phyloP scores from a whole-genome alignment of 805 yeast species.

The Saturnispora sanitii region DNA sequence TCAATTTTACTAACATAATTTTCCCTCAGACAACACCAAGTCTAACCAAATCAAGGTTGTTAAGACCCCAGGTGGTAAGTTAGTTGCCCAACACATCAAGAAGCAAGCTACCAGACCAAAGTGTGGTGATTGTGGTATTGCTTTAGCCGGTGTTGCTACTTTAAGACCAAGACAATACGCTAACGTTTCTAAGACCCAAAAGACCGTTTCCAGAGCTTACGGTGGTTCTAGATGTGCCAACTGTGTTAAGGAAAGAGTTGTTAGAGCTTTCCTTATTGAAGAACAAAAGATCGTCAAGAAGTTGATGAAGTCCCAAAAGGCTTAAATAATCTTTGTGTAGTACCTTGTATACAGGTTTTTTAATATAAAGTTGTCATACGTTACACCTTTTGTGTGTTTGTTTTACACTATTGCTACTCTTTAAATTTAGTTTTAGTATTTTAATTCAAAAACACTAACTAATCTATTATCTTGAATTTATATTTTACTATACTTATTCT shows the following conservation, averaged over 20 bases:
- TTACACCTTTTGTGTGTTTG: neutral
- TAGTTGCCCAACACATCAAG: slow-evolving; percentile 96
- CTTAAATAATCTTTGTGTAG: slow-evolving; percentile 2
- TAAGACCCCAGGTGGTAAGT: slow-evolving; percentile 99
- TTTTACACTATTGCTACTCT: too few species aligned
- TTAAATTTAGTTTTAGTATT: too few species aligned
- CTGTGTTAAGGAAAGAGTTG: slow-evolving; percentile 98
- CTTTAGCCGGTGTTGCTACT: slow-evolving; percentile 65
- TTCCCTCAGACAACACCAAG: slow-evolving; percentile 84
- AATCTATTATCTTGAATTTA: too few species aligned
- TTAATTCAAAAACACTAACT: too few species aligned
- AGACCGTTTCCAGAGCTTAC: slow-evolving; percentile 98
- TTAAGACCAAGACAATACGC: slow-evolving; percentile 99
- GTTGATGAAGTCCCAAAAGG: slow-evolving; percentile 92
- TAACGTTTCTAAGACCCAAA: slow-evolving; percentile 86
- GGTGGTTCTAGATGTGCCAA: slow-evolving; percentile 98
- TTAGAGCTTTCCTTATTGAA: slow-evolving; percentile 99
- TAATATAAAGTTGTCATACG: slow-evolving; percentile 1
- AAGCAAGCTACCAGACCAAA: slow-evolving; percentile 80
- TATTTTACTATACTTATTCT: too few species aligned
- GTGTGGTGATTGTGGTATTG: slow-evolving; percentile 80
- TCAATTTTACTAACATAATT: slow-evolving; percentile 15
- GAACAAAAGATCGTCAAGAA: slow-evolving; percentile 99
- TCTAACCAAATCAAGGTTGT: slow-evolving; percentile 99
- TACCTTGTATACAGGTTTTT: slow-evolving; percentile 1